phyloP scores from a whole-genome alignment of 768 basidiomycete species.

The Suillus sp. region DNA sequence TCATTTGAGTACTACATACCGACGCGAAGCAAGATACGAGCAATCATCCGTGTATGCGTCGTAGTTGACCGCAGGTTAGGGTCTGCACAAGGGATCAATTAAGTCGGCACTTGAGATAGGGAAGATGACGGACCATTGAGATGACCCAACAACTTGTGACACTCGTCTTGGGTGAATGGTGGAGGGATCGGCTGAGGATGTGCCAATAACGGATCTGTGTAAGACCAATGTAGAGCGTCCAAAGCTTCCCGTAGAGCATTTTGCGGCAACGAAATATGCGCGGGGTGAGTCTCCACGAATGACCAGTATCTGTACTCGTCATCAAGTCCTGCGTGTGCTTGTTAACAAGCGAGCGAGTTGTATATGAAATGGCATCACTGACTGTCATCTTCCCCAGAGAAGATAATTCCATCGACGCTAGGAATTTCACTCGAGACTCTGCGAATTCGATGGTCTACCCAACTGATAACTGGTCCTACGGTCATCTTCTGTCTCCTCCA shows the following conservation, averaged over 20 bases:
- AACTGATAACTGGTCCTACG: constrained; percentile 44
- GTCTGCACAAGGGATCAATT: constrained; percentile 17
- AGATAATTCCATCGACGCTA: constrained; percentile 27
- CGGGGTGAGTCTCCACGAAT: constrained; percentile 78
- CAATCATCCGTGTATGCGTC: constrained; percentile 63
- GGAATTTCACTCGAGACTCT: constrained; percentile 52
- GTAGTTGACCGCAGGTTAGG: constrained; percentile 29
- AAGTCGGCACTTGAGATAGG: neutral
- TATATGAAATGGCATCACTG: constrained; percentile 22
- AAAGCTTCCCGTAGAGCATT: constrained; percentile 67
- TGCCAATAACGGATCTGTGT: constrained; percentile 75
- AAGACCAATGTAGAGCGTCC: constrained; percentile 79
- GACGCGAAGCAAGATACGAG: constrained; percentile 68
- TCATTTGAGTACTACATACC: constrained; percentile 44
- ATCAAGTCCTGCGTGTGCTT: constrained; percentile 55
- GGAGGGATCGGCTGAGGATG: constrained; percentile 56
- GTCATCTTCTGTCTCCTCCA: constrained; percentile 35
- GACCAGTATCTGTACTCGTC: constrained; percentile 82
- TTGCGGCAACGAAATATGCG: constrained; percentile 59
- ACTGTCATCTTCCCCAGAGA: constrained; percentile 44
- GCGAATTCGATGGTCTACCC: constrained; percentile 68
- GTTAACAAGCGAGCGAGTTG: neutral
- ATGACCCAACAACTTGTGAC: constrained; percentile 68
- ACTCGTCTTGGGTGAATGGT: constrained; percentile 77
- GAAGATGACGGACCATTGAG: constrained; percentile 38